These are phyloP conservation scores for Psidium guajava DNA, from an alignment of 345 rosid species.

Conservation along the genomic window DNA sequence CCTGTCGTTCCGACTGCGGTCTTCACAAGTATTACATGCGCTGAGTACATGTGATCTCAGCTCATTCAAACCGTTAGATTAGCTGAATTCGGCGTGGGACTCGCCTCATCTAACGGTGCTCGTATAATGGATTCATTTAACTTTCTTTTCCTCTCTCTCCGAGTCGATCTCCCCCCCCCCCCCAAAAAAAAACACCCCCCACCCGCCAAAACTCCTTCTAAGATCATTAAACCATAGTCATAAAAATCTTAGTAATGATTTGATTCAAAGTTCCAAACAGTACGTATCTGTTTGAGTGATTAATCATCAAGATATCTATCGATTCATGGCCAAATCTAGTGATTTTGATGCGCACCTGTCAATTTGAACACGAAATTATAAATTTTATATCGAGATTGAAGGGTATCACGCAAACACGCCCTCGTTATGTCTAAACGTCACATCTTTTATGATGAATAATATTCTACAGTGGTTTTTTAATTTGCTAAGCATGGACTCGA, in stretches of 20 bases:
- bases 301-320: rapidly evolving
- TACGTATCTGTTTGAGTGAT: no score
- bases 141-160: background rate
- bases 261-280: background rate
- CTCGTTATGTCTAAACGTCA: background rate
- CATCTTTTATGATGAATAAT: background rate
- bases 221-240: background rate
- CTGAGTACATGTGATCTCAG: rapidly evolving
- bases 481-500: background rate
- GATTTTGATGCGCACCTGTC: background rate
- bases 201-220: no score
- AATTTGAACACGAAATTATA: background rate
- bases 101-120: background rate
- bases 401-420: no score
- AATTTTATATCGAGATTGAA: background rate
- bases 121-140: background rate
- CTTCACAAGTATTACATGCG: background rate
- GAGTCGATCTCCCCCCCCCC: no score
- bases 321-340: background rate
- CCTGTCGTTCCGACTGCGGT: background rate
- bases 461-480: background rate
- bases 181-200: no score
- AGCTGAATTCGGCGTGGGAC: background rate
- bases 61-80: background rate
- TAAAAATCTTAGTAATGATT: background rate